These are phyloP conservation scores for Crithidia sp. DNA, from an alignment of 208 protist species.

Conservation along the genomic window DNA sequence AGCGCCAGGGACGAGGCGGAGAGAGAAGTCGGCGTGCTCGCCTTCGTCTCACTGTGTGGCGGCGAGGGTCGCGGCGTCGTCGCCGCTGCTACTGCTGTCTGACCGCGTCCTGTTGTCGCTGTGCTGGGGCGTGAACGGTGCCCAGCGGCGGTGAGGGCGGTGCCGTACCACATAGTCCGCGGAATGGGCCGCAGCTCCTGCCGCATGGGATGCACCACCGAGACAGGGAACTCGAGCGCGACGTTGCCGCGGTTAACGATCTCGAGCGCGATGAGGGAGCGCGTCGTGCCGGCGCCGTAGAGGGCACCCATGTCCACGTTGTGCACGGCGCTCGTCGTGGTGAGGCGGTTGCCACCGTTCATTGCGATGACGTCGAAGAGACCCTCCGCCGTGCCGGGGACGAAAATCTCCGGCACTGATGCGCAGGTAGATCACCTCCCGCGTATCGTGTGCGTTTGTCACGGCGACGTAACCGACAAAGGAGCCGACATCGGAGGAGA, in stretches of 20 bases:
- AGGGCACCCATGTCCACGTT: slow-evolving; percentile 71
- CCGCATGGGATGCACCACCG: slow-evolving; percentile 84
- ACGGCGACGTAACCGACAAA: slow-evolving; percentile 82
- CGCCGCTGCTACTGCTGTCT: neutral
- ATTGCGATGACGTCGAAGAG: slow-evolving; percentile 82
- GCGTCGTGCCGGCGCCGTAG: slow-evolving; percentile 64
- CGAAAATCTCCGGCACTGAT: slow-evolving; percentile 82
- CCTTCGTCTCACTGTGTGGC: neutral
- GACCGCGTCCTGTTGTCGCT: neutral
- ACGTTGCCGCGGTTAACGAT: slow-evolving; percentile 77
- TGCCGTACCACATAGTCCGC: slow-evolving; percentile 28
- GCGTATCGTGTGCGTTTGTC: slow-evolving; percentile 55
- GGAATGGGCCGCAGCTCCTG: slow-evolving; percentile 68
- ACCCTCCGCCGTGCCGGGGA: slow-evolving; percentile 65
- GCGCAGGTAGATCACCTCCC: slow-evolving; percentile 77
- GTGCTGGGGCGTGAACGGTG: neutral
- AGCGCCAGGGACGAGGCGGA: neutral
- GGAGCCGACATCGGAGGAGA: slow-evolving; percentile 81
- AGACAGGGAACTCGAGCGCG: slow-evolving; percentile 84
- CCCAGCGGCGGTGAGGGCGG: neutral
- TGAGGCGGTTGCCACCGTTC: slow-evolving; percentile 46
- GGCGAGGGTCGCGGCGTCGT: neutral
- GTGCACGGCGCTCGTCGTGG: slow-evolving; percentile 45
- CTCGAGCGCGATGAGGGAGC: slow-evolving; percentile 70
- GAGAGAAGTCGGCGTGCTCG: slow-evolving; percentile 5